A percentile compares a stretch with the other conserved stretches of the same genome.
Conservation (phyloP, 2,329 filamentous ascomycete species). For the Hypoxylon sp. region DNA sequence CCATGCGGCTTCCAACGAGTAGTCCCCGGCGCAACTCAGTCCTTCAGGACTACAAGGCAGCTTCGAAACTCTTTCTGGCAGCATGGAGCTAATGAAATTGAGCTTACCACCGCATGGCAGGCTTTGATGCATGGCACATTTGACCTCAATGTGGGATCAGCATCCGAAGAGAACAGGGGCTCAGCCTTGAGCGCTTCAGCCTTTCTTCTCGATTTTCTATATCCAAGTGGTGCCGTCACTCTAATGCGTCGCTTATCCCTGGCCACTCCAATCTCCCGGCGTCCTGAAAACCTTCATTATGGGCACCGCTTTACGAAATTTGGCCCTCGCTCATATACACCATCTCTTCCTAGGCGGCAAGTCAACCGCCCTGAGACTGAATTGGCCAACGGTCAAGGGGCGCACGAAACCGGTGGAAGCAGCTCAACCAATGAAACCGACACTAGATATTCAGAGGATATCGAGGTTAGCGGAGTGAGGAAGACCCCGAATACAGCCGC, state of each 20-base stretch:
- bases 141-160: conserved; percentile 45
- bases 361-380: conserved; percentile 17
- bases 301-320: conserved; percentile 43
- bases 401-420: not conserved
- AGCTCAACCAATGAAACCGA: not conserved
- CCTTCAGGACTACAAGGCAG: conserved; percentile 59
- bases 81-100: conserved; percentile 66
- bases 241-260: conserved; percentile 58
- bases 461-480: not conserved
- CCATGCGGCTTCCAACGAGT: conserved; percentile 69
- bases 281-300: conserved; percentile 50
- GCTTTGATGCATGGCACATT: conserved; percentile 55
- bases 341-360: conserved; percentile 44
- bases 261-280: conserved; percentile 42
- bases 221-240: conserved; percentile 63
- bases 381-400: not conserved
- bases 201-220: conserved; percentile 70
- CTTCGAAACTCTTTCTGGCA: conserved; percentile 69
- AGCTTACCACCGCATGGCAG: conserved; percentile 62
- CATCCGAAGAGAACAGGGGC: conserved; percentile 49
- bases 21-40: conserved; percentile 58
- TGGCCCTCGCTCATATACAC: conserved; percentile 49
- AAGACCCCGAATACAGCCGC: not conserved
- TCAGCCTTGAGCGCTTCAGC: conserved; percentile 60
- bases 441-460: not conserved